These are phyloP conservation scores for Luffa aegyptiaca DNA, from an alignment of 306 rosid genomes.

Conservation along the genomic window DNA sequence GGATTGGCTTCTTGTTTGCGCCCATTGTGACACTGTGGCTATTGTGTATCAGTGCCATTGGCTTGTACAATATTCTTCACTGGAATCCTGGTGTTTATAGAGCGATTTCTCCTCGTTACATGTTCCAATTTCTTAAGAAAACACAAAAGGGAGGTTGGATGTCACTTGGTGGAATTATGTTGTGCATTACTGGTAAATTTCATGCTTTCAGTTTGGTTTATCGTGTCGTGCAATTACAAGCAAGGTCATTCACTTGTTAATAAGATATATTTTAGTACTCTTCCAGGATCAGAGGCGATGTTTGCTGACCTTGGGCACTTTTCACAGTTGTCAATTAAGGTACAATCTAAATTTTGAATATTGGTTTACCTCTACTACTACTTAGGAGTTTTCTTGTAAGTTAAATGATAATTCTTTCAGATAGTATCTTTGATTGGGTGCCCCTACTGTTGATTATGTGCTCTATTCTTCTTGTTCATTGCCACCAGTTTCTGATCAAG, in stretches of 20 bases:
- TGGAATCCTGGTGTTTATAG: slow-evolving; percentile 60
- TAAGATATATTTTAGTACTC: slow-evolving; percentile 10
- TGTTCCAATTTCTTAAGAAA: slow-evolving; percentile 50
- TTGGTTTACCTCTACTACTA: not conserved
- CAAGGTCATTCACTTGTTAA: slow-evolving; percentile 1
- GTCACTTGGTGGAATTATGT: slow-evolving; percentile 88
- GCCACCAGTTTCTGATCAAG: not conserved
- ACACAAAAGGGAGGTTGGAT: slow-evolving; percentile 67
- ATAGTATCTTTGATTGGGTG: not conserved
- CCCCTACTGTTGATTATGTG: not conserved
- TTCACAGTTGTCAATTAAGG: slow-evolving; percentile 84
- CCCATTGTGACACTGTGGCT: slow-evolving; percentile 84
- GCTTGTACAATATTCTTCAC: slow-evolving; percentile 69
- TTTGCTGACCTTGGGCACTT: slow-evolving; percentile 99
- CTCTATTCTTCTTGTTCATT: not conserved
- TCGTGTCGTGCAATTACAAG: slow-evolving; percentile 8
- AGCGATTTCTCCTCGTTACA: slow-evolving; percentile 79
- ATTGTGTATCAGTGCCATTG: slow-evolving; percentile 67
- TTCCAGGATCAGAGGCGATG: slow-evolving; percentile 93
- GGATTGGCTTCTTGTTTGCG: slow-evolving; percentile 88
- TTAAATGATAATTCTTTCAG: not conserved
- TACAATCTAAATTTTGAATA: slow-evolving; percentile 11
- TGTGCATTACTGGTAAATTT: slow-evolving; percentile 72
- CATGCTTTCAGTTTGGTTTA: slow-evolving; percentile 18
- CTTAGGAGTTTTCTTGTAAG: not conserved